Base-by-base conservation (phyloP, 2,329 filamentous ascomycete species). In the Lachnellula arida region DNA sequence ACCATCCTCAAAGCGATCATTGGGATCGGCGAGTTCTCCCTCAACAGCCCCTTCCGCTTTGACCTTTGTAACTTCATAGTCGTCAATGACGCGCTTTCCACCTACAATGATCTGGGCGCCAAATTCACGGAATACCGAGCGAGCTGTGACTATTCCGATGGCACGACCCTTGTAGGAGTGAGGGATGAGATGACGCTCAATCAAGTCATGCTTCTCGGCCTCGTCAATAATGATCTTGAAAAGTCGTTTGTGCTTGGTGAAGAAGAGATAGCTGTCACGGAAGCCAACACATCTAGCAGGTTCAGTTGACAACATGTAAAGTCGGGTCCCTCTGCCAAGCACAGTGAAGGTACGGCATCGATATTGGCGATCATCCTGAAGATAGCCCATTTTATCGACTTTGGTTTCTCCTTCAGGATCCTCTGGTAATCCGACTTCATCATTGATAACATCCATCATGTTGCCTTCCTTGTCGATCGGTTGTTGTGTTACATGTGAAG, bases 161-260 rank as follows among this genome's bases (percentile, higher is more conserved):
- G 93, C 91, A 52, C 94, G 89, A 58, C 94, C 94, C 73, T 97
- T 99, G 84, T 99, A 99, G 28, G 91, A 96, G 76, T 97, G 94
- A 1, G 94, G 94, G 61, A 99, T 96, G 68, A 99, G 88, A 5
- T 95, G 89, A 58, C 94, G 86, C 64, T 95, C 91, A 68, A 99
- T 99, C 76, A 99, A 82, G 73, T 97, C 92, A 58, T 88, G 86
- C 77, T 99, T 99, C 74, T 96, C 93, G n/a, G 94, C 88, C 63
- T 99, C 94, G 66, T 92, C 91, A 55, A 97, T 90, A 67, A 99
- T 96, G 68, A 99, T 96, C 77, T 99, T 99, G 81, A 91, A 94
- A 14, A 99, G 86, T 67, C 91, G 87, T 70, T 89, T 89, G 74
- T 99, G 94, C 75, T 97, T 99, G 61, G 94, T 95, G 78, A 99